Conservation (phyloP, 2,329 filamentous ascomycete species). For the Pestalotiopsis sp. region DNA sequence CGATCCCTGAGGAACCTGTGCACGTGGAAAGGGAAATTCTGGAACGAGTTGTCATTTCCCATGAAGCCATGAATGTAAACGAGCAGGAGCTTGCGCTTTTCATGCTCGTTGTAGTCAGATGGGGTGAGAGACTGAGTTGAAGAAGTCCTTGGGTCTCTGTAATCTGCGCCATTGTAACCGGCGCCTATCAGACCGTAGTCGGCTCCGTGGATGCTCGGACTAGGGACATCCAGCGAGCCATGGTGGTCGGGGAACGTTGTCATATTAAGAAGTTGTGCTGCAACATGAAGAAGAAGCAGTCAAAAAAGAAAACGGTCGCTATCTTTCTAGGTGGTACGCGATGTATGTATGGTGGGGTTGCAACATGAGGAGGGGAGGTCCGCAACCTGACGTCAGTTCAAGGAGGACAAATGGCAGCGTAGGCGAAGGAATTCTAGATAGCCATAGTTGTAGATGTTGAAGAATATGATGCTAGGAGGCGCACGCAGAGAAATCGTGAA, state of each 20-base stretch:
- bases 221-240: background rate
- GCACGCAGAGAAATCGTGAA: background rate
- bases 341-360: background rate
- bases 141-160: slow-evolving; percentile 48
- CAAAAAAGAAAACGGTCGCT: background rate
- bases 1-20: slow-evolving; percentile 72
- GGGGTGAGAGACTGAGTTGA: slow-evolving; percentile 45
- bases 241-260: background rate
- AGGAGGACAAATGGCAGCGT: background rate
- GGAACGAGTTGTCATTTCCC: slow-evolving; percentile 85
- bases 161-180: slow-evolving; percentile 22
- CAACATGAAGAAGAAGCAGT: background rate
- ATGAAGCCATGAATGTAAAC: slow-evolving; percentile 91
- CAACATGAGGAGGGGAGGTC: background rate
- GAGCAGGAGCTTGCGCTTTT: slow-evolving; percentile 65
- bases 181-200: background rate
- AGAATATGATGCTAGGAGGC: background rate
- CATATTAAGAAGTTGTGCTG: background rate
- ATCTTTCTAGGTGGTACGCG: background rate
- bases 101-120: slow-evolving; percentile 29
- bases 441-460: background rate
- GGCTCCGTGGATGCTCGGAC: background rate
- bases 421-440: background rate
- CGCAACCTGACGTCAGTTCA: background rate
- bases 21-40: slow-evolving; percentile 84